Base-by-base conservation (phyloP, 2,329 filamentous ascomycete genomes). In the Pseudocercospora cruenta region DNA sequence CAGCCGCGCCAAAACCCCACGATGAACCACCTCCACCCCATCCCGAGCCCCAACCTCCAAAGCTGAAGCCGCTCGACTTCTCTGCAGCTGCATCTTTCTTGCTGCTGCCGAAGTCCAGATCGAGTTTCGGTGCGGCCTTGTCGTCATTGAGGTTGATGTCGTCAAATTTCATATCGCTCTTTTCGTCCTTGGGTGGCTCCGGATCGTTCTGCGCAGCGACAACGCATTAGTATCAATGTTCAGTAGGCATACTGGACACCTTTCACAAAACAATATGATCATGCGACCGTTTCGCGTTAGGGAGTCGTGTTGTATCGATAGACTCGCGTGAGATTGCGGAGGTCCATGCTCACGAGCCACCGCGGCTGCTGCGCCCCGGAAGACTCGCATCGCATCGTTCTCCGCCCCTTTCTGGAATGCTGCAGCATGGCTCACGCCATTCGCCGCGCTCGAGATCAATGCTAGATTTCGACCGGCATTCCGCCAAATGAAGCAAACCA, bases 81-180 rank as follows among this genome's bases (percentile, higher is more conserved):
- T 73, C 75, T 24, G 70, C 69, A 36, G 67, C 68, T 21, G 68
- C 64, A 14, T 68, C 62, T 10, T 70, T 63, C 60, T 73, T 68
- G 31, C 71, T 74, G 54, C 79, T 80, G n/a, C 55, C 55, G 68
- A 83, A 81, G 67, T 79, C 80, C 67, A 84, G 76, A 66, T 83
- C 81, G 69, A 84, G 78, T 74, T 83, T 82, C 22, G 82, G 82
- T 60, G 78, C 80, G 39, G 68, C 73, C 57, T 74, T 74, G 74
- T 76, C 74, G 73, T 84, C 79, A 76, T 83, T 76, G 70, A 83
- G 74, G 72, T 78, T 76, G 71, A 83, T 79, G 61, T 82, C 80
- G 70, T 83, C 80, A 68, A 83, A 82, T 60, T 78, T 80, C 72
- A 79, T 80, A 62, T 79, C 77, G 67, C 72, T 68, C n/a, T 71